These are phyloP conservation scores for Lichtheimia ramosa DNA, from an alignment of 371 early-diverging fungal genomes.

Conservation along the genomic window DNA sequence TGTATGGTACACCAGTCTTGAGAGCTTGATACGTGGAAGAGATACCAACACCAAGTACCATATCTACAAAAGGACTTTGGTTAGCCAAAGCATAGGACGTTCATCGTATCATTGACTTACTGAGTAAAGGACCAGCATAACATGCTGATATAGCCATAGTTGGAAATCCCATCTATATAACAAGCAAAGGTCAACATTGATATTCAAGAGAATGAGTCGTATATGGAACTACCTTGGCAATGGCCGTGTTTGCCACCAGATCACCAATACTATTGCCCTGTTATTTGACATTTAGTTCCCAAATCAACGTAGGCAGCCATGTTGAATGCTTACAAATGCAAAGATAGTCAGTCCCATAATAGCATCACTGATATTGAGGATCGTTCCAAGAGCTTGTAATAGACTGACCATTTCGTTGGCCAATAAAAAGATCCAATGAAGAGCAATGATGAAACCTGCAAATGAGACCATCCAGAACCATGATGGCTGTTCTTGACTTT, in stretches of 20 bases:
- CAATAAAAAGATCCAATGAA: constrained; percentile 79
- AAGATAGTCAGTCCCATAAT: constrained; percentile 85
- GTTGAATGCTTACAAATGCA: constrained; percentile 57
- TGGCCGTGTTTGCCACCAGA: constrained; percentile 81
- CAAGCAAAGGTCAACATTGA: too few species aligned
- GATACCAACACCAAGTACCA: constrained; percentile 79
- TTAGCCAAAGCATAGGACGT: background rate
- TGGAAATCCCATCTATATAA: constrained; percentile 70
- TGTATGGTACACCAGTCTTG: constrained; percentile 39
- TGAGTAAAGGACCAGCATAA: constrained; percentile 69
- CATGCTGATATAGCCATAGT: constrained; percentile 86
- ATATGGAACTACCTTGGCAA: constrained; percentile 52
- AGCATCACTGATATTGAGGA: constrained; percentile 74
- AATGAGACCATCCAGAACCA: constrained; percentile 56
- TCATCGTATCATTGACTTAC: background rate
- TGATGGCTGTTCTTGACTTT: constrained; percentile 26
- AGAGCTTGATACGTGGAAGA: constrained; percentile 60
- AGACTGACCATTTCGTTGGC: constrained; percentile 83
- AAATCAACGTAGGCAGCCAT: too few species aligned
- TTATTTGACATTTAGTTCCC: background rate
- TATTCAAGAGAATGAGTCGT: too few species aligned
- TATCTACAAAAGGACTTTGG: constrained; percentile 35
- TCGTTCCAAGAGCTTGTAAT: constrained; percentile 73
- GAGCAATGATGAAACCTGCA: constrained; percentile 70
- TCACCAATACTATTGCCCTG: constrained; percentile 85